These are phyloP conservation scores for Saprolegnia diclina DNA, from an alignment of 352 stramenopile genomes.

Conservation along the genomic window DNA sequence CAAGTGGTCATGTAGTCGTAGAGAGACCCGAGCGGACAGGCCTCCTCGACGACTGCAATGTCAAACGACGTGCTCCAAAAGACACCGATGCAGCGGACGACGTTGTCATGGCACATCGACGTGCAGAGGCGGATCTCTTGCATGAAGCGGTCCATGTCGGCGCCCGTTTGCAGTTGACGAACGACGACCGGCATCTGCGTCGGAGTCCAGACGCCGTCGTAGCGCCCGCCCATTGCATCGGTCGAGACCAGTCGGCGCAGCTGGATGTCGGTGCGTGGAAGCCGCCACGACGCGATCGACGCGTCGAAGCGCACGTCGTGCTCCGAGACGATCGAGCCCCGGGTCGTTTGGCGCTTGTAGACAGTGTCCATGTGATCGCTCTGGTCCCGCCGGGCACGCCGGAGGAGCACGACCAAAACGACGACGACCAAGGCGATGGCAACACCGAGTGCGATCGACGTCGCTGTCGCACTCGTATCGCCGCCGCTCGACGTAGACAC, in stretches of 20 bases:
- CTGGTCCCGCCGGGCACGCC: neutral
- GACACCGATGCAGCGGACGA: conserved; percentile 19
- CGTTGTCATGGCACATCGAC: neutral
- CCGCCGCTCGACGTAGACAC: neutral
- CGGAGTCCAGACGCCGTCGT: conserved; percentile 10
- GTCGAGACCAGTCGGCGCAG: neutral
- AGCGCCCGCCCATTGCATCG: neutral
- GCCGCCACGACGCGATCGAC: neutral
- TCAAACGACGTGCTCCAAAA: conserved; percentile 20
- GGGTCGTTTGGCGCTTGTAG: neutral
- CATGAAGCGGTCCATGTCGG: conserved; percentile 18
- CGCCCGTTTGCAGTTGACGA: conserved; percentile 11
- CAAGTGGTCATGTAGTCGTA: conserved; percentile 33
- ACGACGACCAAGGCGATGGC: neutral
- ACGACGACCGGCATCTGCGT: conserved; percentile 11
- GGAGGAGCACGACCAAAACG: neutral
- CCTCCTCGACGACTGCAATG: conserved; percentile 41
- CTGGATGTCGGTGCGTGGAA: conserved; percentile 13
- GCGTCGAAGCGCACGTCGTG: conserved; percentile 27
- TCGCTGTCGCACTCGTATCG: neutral
- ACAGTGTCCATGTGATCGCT: neutral
- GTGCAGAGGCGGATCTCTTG: conserved; percentile 12
- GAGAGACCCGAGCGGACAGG: conserved; percentile 36
- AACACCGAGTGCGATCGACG: neutral
- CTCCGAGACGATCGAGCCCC: neutral